Conservation (phyloP, 306 rosid genomes). For the Delonix regia region DNA sequence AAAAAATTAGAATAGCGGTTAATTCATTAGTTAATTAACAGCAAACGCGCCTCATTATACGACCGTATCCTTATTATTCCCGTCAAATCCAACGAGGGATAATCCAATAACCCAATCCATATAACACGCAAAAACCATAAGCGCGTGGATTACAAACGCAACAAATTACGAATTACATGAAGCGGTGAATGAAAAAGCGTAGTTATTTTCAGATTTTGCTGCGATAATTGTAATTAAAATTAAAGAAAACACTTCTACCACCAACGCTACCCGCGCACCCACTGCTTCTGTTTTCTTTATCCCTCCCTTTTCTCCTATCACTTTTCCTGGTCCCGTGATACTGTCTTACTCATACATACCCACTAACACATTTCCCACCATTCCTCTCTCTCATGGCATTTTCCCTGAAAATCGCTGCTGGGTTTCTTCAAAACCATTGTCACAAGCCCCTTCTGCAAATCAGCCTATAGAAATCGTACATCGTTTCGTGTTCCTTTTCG, state of each 20-base stretch:
- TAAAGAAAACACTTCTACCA: slow-evolving; percentile 8
- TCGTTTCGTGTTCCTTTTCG: background rate
- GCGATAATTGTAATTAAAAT: background rate
- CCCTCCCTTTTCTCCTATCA: background rate
- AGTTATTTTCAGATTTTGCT: background rate
- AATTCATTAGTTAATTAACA: background rate
- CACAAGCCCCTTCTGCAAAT: slow-evolving; percentile 12
- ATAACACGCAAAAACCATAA: background rate
- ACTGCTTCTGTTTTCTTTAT: slow-evolving; percentile 35
- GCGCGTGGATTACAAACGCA: background rate
- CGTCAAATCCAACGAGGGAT: background rate
- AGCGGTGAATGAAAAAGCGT: background rate
- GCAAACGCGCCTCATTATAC: slow-evolving; percentile 17
- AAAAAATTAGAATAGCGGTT: too few relatives aligned
- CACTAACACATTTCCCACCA: background rate
- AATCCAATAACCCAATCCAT: background rate
- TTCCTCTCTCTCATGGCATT: slow-evolving; percentile 35
- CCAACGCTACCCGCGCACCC: background rate
- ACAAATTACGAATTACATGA: background rate
- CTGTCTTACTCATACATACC: background rate
- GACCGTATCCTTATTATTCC: slow-evolving; percentile 11
- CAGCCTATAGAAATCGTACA: background rate
- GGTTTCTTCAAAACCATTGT: slow-evolving; percentile 25
- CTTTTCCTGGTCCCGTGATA: background rate
- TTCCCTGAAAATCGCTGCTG: slow-evolving; percentile 41